Evolutionary conservation across 768 basidiomycete species (phyloP), one percentile per base, ranked within the genome.

Genomic region (Tylopilus subfusipes): DNA sequence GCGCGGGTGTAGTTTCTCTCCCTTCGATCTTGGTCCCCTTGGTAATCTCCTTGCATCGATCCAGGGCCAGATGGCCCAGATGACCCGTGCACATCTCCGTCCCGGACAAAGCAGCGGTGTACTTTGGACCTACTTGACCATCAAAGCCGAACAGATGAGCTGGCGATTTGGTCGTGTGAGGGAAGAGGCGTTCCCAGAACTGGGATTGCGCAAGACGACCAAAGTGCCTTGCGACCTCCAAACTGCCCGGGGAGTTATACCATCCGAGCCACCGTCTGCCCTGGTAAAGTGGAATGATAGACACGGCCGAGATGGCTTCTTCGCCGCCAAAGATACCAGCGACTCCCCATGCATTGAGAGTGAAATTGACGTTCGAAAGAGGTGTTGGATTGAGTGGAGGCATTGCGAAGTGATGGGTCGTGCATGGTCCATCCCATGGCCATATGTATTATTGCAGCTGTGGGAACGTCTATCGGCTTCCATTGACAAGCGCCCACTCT

Each of bases 301-400:
- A 45, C 53, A 72, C 65, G 10, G 72, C 63, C 0, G 69, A 59
- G 22, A 72, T 62, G 6, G 62, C 68, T 48, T 73, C 69, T 40
- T 69, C 66, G 11, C 71, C 71, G 10, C 72, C 72, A 25, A 73
- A 65, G 58, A 73, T 67, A 11, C 72, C 70, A 36, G 64, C 72
- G n/a, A 72, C 57, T 3, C 66, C 71, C 40, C 62, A 65, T 3
- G 60, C 53, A 12, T 70, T 65, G 54, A 70, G 65, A 6, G 50
- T 43, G 43, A 68, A 68, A 14, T 48, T 52, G 55, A n/a, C 12
- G 24, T 51, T 4, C 0, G 52, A 14, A 22, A 59, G 29, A 38
- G 63, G 57, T 21, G 46, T 39, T 21, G 46, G 42, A 11, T n/a
- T 10, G 34, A 64, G 45, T 1, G 56, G 60, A 12, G 63, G 16